Base-by-base conservation (phyloP, 495 filamentous ascomycete genomes). In the Apiosordaria backusii region DNA sequence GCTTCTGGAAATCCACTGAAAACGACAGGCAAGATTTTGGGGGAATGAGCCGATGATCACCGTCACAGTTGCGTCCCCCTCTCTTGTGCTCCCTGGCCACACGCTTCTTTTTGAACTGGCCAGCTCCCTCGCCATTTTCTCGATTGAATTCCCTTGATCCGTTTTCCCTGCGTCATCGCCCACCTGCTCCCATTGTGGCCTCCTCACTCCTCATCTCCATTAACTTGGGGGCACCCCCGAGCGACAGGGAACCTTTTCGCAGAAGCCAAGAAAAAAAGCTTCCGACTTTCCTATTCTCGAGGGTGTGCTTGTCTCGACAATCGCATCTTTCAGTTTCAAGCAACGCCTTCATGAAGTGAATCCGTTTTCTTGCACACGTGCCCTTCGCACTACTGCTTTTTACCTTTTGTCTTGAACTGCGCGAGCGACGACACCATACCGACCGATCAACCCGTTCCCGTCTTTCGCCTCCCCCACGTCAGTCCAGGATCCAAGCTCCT, bases 31-130 rank as follows among this genome's bases (percentile, higher is more conserved):
- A 64, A 60, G 52, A 18, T 9, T n/a, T 60, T 29, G 57, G 19
- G 50, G 57, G 62, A 54, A 64, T 74, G 72, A 71, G 67, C 69
- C 66, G 65, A 71, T 65, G 53, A 74, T 76, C 59, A 61, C n/a
- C 69, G 72, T 73, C 72, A 76, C 64, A 70, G 69, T 73, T 71
- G 64, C 67, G 63, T 70, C 62, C 62, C 19, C 57, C 65, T 59
- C 65, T 45, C 61, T 35, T 70, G 22, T 65, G 7, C 26, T 24
- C 22, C 24, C 25, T 45, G 18, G 24, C 26, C 59, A 23, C 9
- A 26, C 24, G 22, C 4, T 23, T 18, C 59, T 27, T 25, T 61
- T 61, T 21, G 25, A 25, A 19, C 24, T 27, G 25, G 4, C n/a
- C 15, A 21, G 4, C 26, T 67, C 65, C 35, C 19, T 16, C 26